Base-by-base conservation (phyloP, 208 protist species). In the Trypanosoma platydactyli region DNA sequence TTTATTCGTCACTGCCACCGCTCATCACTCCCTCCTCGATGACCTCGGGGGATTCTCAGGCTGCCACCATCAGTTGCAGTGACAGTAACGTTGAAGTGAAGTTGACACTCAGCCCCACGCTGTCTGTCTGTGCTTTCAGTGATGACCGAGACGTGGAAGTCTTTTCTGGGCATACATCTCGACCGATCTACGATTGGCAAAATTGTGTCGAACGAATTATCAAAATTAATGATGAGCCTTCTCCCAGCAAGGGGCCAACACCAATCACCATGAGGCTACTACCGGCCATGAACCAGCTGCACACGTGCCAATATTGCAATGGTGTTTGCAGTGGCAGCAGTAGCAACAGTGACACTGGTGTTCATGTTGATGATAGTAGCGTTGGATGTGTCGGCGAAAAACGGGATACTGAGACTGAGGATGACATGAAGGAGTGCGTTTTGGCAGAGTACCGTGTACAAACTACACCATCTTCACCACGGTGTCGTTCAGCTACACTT, bases 1-100 rank as follows among this genome's bases (percentile, higher is more conserved):
- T 42, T 16, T 91, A 91, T 56, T 70, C 46, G 0, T 61, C 41
- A 51, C 20, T 40, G 27, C 38, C 25, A 15, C 62, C 15, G n/a
- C 40, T 68, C 44, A 38, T 46, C 30, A 25, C 48, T 29, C 61
- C 61, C 33, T 0, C 4, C 16, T n/a, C 27, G n/a, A 29, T 20
- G 16, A 30, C 5, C 46, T 25, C 22, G n/a, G 18, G 9, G 18
- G 20, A 64, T 30, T 1, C 41, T 16, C 9, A 29, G n/a, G 6
- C 29, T 44, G 9, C 42, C 27, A 6, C 38, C 52, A 18, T 57
- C 33, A 22, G 24, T 20, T 22, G 7, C 15, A 5, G 49, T 48
- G 49, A 11, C 50, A 25, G 63, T 38, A 38, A 9, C 9, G 9
- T 68, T 25, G 63, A 59, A 24, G 63, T 68, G 30, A 27, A 68